Evolutionary conservation across 306 rosid genomes (phyloP).

Genomic region (Prunus davidiana): DNA sequence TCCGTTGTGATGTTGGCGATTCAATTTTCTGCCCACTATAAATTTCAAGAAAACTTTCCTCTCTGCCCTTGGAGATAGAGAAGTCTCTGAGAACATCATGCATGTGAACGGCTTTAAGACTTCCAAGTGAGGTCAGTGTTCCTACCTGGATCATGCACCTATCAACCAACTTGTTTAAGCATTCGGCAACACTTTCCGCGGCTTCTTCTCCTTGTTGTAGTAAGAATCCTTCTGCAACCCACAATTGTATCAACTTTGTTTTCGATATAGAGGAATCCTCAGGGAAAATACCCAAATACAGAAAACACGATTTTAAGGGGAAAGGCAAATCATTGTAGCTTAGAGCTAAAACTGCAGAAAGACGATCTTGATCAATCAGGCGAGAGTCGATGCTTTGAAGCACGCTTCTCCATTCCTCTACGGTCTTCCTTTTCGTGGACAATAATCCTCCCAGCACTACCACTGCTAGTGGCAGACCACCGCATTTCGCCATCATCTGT

Average conservation of each 20-base stretch:
- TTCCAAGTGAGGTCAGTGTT: not conserved
- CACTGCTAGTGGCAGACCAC: not conserved
- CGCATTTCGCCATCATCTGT: not conserved
- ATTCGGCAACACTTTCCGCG: not conserved
- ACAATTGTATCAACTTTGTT: not conserved
- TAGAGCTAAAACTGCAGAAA: not conserved
- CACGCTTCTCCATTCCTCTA: not conserved
- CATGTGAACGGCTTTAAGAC: not conserved
- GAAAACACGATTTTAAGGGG: slow-evolving; percentile 12
- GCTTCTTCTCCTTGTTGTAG: not conserved
- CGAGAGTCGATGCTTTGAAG: not conserved
- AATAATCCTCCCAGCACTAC: slow-evolving; percentile 5
- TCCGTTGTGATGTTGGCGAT: not conserved
- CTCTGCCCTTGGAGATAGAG: not conserved
- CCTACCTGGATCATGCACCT: not conserved
- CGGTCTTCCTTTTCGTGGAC: not conserved
- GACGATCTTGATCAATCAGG: not conserved
- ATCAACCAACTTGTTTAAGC: not conserved
- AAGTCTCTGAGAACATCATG: slow-evolving; percentile 13
- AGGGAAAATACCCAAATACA: slow-evolving; percentile 7
- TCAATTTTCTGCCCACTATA: not conserved
- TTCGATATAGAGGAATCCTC: not conserved
- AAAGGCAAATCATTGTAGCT: slow-evolving; percentile 3
- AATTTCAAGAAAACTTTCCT: not conserved
- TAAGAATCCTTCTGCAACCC: slow-evolving; percentile 7